A percentile compares a stretch with the other conserved stretches of the same genome.
These are phyloP conservation scores for Amauroascus niger DNA, from an alignment of 2,329 filamentous ascomycete genomes.

Conservation along the genomic window DNA sequence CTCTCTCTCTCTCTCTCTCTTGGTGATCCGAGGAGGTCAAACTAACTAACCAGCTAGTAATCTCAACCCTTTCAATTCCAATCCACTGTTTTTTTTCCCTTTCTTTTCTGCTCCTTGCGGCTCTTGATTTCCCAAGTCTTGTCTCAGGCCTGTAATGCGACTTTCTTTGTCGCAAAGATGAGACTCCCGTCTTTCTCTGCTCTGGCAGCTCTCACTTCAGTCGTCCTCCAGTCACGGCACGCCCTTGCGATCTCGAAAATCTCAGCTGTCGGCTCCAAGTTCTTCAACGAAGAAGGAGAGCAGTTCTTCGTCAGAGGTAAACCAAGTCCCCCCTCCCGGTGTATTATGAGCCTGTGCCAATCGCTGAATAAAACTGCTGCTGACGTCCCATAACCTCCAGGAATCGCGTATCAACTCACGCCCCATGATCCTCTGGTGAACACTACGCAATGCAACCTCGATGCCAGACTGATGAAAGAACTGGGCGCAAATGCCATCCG, in stretches of 20 bases:
- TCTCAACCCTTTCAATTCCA: too few relatives aligned
- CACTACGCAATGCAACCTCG: conserved; percentile 63
- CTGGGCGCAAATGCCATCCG: conserved; percentile 76
- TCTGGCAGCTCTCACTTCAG: conserved; percentile 17
- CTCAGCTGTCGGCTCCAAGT: conserved; percentile 63
- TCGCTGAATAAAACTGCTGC: conserved; percentile 3
- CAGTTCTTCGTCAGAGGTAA: conserved; percentile 81
- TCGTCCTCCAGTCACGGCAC: conserved; percentile 23
- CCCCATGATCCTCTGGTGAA: conserved; percentile 66
- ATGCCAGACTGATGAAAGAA: conserved; percentile 66
- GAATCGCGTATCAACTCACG: conserved; percentile 61
- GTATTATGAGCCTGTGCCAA: not conserved
- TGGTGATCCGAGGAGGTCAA: too few relatives aligned
- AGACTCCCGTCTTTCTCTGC: not conserved
- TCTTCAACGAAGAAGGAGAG: conserved; percentile 69
- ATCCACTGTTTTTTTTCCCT: not conserved
- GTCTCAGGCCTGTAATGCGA: not conserved
- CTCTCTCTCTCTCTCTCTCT: too few relatives aligned
- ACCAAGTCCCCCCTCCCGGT: conserved; percentile 15
- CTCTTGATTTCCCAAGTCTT: not conserved
- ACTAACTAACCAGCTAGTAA: too few relatives aligned
- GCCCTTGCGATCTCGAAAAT: conserved; percentile 45
- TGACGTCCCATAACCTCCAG: conserved; percentile 36
- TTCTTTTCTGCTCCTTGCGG: not conserved
- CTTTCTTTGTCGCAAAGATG: not conserved